Conservation (phyloP, 176 grass and related monocot species). For the Thinopyrum elongatum region DNA sequence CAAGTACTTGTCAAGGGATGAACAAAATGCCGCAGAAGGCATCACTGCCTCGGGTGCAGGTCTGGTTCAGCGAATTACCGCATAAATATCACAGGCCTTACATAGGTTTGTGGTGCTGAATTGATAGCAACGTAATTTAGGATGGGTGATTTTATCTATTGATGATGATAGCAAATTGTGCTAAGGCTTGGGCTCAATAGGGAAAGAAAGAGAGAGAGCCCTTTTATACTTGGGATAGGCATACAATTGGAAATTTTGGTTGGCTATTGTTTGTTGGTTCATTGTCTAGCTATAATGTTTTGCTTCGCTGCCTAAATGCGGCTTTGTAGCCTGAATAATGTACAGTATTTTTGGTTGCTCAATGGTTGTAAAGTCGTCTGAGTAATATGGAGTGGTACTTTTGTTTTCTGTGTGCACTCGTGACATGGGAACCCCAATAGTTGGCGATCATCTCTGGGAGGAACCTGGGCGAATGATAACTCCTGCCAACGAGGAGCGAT, state of each 20-base stretch:
- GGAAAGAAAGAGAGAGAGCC: constrained; percentile 20
- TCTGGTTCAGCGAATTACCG: constrained; percentile 56
- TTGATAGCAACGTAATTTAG: constrained; percentile 10
- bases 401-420: neutral
- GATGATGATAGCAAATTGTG: constrained; percentile 17
- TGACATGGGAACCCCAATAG: neutral
- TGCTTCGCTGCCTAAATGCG: constrained; percentile 1
- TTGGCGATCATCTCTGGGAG: too few relatives aligned
- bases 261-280: constrained; percentile 24
- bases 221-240: constrained; percentile 33
- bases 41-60: constrained; percentile 36
- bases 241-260: constrained; percentile 47
- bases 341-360: constrained; percentile 45
- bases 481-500: too few relatives aligned
- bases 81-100: constrained; percentile 30
- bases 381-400: neutral
- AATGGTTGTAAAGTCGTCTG: constrained; percentile 38
- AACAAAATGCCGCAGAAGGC: constrained; percentile 16
- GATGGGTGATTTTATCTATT: constrained; percentile 25
- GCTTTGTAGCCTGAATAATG: constrained; percentile 61
- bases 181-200: constrained; percentile 21
- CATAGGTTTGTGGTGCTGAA: constrained; percentile 5
- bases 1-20: constrained; percentile 64
- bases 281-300: constrained; percentile 20
- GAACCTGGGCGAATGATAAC: too few relatives aligned